phyloP scores from a whole-genome alignment of 2,329 filamentous ascomycete genomes.

The Myriosclerotinia duriaeana region DNA sequence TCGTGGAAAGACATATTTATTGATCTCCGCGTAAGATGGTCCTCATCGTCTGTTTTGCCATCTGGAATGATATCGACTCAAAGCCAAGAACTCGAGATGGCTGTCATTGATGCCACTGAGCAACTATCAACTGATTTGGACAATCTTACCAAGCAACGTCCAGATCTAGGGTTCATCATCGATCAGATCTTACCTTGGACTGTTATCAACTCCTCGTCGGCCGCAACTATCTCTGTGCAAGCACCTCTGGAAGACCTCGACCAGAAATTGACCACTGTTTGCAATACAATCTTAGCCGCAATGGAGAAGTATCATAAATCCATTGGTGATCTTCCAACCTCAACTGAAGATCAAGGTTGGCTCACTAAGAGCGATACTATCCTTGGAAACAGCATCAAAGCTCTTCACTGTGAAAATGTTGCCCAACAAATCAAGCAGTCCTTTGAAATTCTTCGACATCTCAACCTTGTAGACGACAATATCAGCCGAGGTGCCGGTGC shows the following conservation, averaged over 20 bases:
- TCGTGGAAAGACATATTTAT: conserved; percentile 52
- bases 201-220: conserved; percentile 34
- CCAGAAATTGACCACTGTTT: conserved; percentile 59
- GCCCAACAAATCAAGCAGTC: conserved; percentile 45
- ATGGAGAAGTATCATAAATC: conserved; percentile 69
- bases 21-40: conserved; percentile 46
- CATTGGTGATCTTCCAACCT: conserved; percentile 54
- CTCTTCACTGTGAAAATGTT: conserved; percentile 35
- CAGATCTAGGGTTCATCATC: conserved; percentile 64
- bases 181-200: conserved; percentile 68
- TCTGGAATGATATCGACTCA: conserved; percentile 48
- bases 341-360: conserved; percentile 63
- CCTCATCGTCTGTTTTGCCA: conserved; percentile 52
- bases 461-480: conserved; percentile 46
- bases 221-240: conserved; percentile 20
- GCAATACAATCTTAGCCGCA: conserved; percentile 75
- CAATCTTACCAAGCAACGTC: conserved; percentile 48
- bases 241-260: conserved; percentile 49
- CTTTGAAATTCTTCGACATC: conserved; percentile 47
- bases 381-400: conserved; percentile 34
- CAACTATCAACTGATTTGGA: conserved; percentile 42
- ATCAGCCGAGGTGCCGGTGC: conserved; percentile 52
- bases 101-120: conserved; percentile 27
- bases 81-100: conserved; percentile 33
- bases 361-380: conserved; percentile 47